phyloP scores from a whole-genome alignment of 768 basidiomycete species.

The Coprinellus micaceus region DNA sequence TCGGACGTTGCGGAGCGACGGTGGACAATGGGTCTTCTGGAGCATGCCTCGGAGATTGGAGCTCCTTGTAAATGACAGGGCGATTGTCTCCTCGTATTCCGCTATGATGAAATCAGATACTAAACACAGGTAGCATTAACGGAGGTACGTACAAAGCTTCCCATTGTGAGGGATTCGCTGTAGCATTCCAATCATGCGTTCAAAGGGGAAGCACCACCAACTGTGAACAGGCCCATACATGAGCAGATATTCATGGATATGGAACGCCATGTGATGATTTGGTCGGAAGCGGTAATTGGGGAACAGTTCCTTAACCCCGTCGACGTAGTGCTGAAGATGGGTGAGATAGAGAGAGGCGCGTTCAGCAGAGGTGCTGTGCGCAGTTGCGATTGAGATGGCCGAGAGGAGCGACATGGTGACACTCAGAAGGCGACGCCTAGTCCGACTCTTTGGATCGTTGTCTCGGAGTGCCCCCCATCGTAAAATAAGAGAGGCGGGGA shows the following conservation, averaged over 20 bases:
- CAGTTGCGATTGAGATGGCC: constrained; percentile 18
- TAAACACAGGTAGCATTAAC: no score
- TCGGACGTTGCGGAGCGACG: constrained; percentile 9
- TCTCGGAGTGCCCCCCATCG: constrained; percentile 25
- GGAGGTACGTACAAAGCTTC: constrained; percentile 18
- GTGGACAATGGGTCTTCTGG: constrained; percentile 11
- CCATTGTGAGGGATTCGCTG: constrained; percentile 16
- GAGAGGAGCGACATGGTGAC: constrained; percentile 18
- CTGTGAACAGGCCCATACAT: constrained; percentile 32
- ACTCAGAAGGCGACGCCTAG: constrained; percentile 19
- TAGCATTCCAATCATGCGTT: constrained; percentile 28
- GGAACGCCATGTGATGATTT: constrained; percentile 39
- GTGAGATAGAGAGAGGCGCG: constrained; percentile 9
- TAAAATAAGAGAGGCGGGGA: constrained; percentile 30
- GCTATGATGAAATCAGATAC: constrained; percentile 13
- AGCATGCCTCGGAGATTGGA: constrained; percentile 16
- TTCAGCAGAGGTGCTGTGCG: constrained; percentile 15
- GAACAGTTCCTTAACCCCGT: constrained; percentile 26
- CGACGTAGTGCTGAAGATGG: constrained; percentile 26
- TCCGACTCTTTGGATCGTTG: constrained; percentile 15
- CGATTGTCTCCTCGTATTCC: constrained; percentile 19
- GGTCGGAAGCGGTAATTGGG: constrained; percentile 24
- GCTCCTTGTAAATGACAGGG: constrained; percentile 9
- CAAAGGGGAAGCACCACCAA: constrained; percentile 36
- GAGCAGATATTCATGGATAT: constrained; percentile 28